These are phyloP conservation scores for Russula sp. DNA, from an alignment of 768 basidiomycete species.

Conservation along the genomic window DNA sequence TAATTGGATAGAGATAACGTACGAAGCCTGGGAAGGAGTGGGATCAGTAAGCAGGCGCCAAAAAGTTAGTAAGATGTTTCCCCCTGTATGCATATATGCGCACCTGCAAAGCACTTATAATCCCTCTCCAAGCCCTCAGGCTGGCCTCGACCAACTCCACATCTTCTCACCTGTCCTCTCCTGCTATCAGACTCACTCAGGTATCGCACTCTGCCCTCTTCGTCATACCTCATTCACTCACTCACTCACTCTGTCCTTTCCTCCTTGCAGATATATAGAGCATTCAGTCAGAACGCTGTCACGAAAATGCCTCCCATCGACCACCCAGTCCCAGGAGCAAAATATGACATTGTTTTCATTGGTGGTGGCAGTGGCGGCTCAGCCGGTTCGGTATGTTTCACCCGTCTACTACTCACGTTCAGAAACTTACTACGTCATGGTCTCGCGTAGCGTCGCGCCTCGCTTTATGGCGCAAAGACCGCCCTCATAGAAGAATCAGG, in stretches of 20 bases:
- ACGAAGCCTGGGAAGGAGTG: too few relatives aligned
- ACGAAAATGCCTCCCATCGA: constrained; percentile 71
- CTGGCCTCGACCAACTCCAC: too few relatives aligned
- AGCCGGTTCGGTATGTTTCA: constrained; percentile 69
- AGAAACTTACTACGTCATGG: constrained; percentile 9
- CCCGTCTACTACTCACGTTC: background rate
- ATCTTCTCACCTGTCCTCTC: constrained; percentile 2
- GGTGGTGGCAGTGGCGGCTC: constrained; percentile 95
- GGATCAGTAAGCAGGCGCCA: too few relatives aligned
- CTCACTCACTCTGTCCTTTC: background rate
- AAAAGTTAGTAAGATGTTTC: too few relatives aligned
- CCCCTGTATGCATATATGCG: too few relatives aligned
- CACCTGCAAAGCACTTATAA: background rate
- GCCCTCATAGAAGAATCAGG: constrained; percentile 80
- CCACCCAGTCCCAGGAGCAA: constrained; percentile 53
- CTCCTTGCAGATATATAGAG: constrained; percentile 45
- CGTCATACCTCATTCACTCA: background rate
- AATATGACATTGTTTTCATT: constrained; percentile 84
- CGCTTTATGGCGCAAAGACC: constrained; percentile 88
- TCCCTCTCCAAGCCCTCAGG: constrained; percentile 10
- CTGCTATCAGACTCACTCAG: constrained; percentile 22
- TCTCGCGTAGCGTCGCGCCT: constrained; percentile 83
- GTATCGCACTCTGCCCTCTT: background rate
- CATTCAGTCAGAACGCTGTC: constrained; percentile 41
- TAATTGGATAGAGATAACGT: too few relatives aligned